Evolutionary conservation across 139 green algal species (phyloP), one percentile per base, ranked within the genome.

Genomic region (Chlorella sp.): DNA sequence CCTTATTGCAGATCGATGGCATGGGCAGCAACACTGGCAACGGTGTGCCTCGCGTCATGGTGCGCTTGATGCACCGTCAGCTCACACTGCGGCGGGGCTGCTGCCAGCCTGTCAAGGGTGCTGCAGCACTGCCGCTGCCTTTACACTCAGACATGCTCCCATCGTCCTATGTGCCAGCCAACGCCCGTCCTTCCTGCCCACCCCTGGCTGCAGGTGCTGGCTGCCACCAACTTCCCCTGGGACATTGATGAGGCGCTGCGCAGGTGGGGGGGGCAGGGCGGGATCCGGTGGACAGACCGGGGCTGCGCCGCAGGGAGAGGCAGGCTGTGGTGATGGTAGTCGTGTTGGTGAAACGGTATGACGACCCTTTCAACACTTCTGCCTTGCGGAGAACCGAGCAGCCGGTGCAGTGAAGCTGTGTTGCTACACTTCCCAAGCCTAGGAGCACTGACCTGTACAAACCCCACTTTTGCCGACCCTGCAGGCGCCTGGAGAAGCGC

Each of bases 211-310:
- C 48, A 57, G 48, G 48, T 99, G 82, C 94, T 99, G 73, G 97
- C 97, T 0, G 97, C 97, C 76, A 99, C 97, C 69, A 99, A 99
- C 95, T 99, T 98, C 91, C 97, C 97, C 12, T 99, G 97, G 97
- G 96, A 99, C 91, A 95, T 99, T 28, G 97, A 99, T 79, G 97
- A 99, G 92, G 97, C 97, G 15, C 93, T 99, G 92, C 90, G 96
- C 80, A 92, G 86, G 86, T 85, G 48, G 26, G 42, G 24, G n/a
- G 21, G 48, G 79, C 32, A 53, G 32, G 28, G 69, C 39, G 69
- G 69, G 16, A 77, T 4, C 15, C 11, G 64, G 24, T 73, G 64
- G 64, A 16, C 24, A 30, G 11, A 73, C 5, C 15, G 3, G 9
- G 48, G 32, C n/a, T 81, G 75, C 30, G 75, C 14, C 26, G 68